These are phyloP conservation scores for Corrigiola litoralis DNA, from an alignment of 179 eudicot species.

Conservation along the genomic window DNA sequence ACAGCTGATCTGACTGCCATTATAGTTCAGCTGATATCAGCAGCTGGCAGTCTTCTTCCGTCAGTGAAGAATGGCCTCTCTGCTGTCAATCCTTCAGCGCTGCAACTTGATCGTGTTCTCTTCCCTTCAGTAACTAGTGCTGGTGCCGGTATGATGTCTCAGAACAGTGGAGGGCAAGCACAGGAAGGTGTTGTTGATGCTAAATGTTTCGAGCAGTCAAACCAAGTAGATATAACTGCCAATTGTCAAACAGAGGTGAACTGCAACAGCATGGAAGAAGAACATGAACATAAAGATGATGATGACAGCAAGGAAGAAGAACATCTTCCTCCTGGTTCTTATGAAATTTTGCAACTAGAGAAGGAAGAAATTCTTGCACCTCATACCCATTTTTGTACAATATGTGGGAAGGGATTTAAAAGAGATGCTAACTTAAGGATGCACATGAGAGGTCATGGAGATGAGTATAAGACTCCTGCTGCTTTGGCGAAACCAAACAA, in stretches of 20 bases:
- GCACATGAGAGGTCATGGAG: slow-evolving; percentile 99
- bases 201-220: slow-evolving; percentile 41
- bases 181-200: slow-evolving; percentile 28
- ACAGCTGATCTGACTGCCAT: slow-evolving; percentile 83
- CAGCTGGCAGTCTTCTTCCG: slow-evolving; percentile 91
- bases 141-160: slow-evolving; percentile 14
- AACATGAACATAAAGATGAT: slow-evolving; percentile 73
- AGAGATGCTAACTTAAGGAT: slow-evolving; percentile 90
- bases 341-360: slow-evolving; percentile 84
- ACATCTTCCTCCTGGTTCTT: slow-evolving; percentile 85
- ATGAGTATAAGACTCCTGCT: slow-evolving; percentile 92
- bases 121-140: slow-evolving; percentile 23
- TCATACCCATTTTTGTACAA: slow-evolving; percentile 91
- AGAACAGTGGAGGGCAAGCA: slow-evolving; percentile 21
- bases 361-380: slow-evolving; percentile 96
- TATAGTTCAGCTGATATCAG: slow-evolving; percentile 69
- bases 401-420: slow-evolving; percentile 94
- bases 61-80: slow-evolving; percentile 51
- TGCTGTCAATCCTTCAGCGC: slow-evolving; percentile 33
- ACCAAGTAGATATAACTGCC: slow-evolving; percentile 34
- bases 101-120: slow-evolving; percentile 32
- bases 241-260: slow-evolving; percentile 31
- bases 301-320: slow-evolving; percentile 89
- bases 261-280: slow-evolving; percentile 40
- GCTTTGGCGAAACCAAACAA: slow-evolving; percentile 90